Percentiles rank a stretch among this genome's conserved stretches.
phyloP scores from a whole-genome alignment of 768 basidiomycete genomes.

The Agaricus subrufescens region DNA sequence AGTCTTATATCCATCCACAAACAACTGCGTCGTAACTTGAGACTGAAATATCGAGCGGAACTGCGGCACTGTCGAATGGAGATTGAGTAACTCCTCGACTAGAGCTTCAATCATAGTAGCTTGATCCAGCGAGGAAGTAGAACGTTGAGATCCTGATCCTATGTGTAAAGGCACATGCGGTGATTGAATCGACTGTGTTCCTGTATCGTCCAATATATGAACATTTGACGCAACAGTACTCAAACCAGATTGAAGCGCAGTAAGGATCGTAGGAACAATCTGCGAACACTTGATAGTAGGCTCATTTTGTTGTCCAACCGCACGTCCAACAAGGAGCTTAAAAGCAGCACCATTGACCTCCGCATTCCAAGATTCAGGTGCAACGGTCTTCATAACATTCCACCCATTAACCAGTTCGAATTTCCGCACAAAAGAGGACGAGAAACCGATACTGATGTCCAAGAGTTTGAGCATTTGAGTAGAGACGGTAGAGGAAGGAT shows the following conservation, averaged over 20 bases:
- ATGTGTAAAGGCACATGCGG: not conserved
- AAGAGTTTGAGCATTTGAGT: slow-evolving; percentile 59
- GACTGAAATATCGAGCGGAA: slow-evolving; percentile 75
- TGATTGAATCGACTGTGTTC: slow-evolving; percentile 17
- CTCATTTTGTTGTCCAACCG: not conserved
- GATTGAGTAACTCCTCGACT: slow-evolving; percentile 62
- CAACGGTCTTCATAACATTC: slow-evolving; percentile 61
- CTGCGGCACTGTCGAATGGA: slow-evolving; percentile 58
- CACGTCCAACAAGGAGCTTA: slow-evolving; percentile 59
- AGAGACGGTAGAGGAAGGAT: slow-evolving; percentile 57
- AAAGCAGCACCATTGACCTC: slow-evolving; percentile 65
- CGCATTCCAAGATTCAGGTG: slow-evolving; percentile 68
- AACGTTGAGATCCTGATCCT: not conserved
- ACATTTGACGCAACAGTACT: slow-evolving; percentile 32
- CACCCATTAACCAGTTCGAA: slow-evolving; percentile 87
- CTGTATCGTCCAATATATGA: slow-evolving; percentile 24
- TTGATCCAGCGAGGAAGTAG: not conserved
- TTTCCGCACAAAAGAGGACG: slow-evolving; percentile 66
- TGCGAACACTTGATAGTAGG: slow-evolving; percentile 44
- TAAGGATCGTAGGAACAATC: slow-evolving; percentile 69
- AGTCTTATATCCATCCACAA: slow-evolving; percentile 57
- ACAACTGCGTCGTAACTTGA: slow-evolving; percentile 61
- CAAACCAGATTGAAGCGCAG: slow-evolving; percentile 60
- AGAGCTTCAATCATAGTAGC: slow-evolving; percentile 52
- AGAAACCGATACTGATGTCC: slow-evolving; percentile 46